Base-by-base conservation (phyloP, 306 rosid genomes). In the Cucurbita argyrosperma region DNA sequence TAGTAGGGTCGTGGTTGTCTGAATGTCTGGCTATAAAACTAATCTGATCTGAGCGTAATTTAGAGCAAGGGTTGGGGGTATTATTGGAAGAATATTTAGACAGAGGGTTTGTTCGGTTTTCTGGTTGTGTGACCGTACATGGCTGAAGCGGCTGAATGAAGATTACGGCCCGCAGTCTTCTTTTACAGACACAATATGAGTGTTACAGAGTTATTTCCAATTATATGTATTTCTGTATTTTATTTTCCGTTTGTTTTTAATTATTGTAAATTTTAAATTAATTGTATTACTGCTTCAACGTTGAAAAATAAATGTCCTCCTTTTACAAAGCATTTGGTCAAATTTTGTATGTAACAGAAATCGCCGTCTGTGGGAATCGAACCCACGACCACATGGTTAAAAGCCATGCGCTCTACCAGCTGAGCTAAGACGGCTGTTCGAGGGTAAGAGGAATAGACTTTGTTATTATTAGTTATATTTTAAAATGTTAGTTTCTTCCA, bases 91-190 rank as follows among this genome's bases (percentile, higher is more conserved):
- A n/a, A 39, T 39, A 30, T 35, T 35, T 54, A 19, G 72, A 45
- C 72, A 21, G 72, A 19, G 55, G 12, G 19, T 43, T 9, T 35
- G 37, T 42, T 43, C n/a, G 50, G 37, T 61, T 26, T 26, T 37
- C 5, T 14, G 19, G 45, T 40, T 40, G 18, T 16, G 37, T 8
- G 16, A 40, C 19, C 4, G 66, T 62, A 0, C 0, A 8, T 8
- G 76, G 76, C 76, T 72, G 76, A 72, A 54, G 76, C 76, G 76
- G 76, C 76, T 37, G 76, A 52, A 72, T 35, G 63, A 72, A 72
- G 76, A 68, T 68, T 72, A 51, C 37, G 10, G 76, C 76, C 76
- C 76, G 76, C 76, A 72, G 76, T 72, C 61, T 39, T 39, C 4
- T 5, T 50, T 40, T 51, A 52, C 23, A n/a, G 35, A 71, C n/a